These are phyloP conservation scores for Colletotrichum sp. DNA, from an alignment of 2,329 filamentous ascomycete genomes.

Conservation along the genomic window DNA sequence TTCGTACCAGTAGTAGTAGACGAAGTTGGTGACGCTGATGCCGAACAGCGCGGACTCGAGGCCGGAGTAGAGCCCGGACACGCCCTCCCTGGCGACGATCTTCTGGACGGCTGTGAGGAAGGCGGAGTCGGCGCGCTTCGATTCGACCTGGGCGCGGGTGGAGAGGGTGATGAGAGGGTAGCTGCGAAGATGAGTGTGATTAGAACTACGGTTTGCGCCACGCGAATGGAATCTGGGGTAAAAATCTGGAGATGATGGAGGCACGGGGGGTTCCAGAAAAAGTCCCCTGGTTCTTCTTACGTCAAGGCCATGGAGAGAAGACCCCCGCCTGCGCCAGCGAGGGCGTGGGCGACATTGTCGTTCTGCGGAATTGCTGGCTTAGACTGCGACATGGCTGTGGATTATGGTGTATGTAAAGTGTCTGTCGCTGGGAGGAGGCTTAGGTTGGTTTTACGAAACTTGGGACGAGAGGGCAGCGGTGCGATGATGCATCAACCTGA, in stretches of 20 bases:
- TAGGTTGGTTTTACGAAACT: not conserved
- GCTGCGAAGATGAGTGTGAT: slow-evolving; percentile 45
- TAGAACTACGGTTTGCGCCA: slow-evolving; percentile 7
- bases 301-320: slow-evolving; percentile 96
- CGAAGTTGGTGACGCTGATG: slow-evolving; percentile 98
- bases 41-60: slow-evolving; percentile 95
- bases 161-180: slow-evolving; percentile 98
- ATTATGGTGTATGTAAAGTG: not conserved
- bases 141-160: slow-evolving; percentile 96
- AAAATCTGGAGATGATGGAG: not conserved
- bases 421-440: not conserved
- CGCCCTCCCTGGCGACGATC: slow-evolving; percentile 90
- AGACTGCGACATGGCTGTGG: slow-evolving; percentile 30
- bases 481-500: slow-evolving; percentile 10
- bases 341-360: slow-evolving; percentile 95
- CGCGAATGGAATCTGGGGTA: not conserved
- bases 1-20: slow-evolving; percentile 99
- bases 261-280: not conserved
- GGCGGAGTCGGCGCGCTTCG: slow-evolving; percentile 85
- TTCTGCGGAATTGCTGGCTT: slow-evolving; percentile 80
- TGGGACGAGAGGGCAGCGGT: not conserved
- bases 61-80: slow-evolving; percentile 88
- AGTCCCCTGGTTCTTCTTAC: slow-evolving; percentile 54
- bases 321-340: slow-evolving; percentile 91
- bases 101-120: slow-evolving; percentile 82